Base-by-base conservation (phyloP, 139 green algal species). In the Haematococcus sp. region DNA sequence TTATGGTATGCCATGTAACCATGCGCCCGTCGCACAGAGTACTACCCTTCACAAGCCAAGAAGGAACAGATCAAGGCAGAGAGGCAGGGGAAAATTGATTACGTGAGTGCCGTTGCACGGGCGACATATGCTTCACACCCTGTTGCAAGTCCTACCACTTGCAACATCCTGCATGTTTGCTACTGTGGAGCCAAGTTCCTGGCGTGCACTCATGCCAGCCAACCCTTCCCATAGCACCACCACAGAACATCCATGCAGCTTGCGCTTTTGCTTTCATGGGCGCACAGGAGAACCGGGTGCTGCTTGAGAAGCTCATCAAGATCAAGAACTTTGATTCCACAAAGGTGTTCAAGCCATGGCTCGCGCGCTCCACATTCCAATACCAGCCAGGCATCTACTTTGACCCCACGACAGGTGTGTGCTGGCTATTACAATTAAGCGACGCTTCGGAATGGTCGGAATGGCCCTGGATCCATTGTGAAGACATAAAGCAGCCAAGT, bases 271-370 rank as follows among this genome's bases (percentile, higher is more conserved):
- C n/a, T n/a, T n/a, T n/a, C n/a, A n/a, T n/a, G n/a, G n/a, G 54
- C 54, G 19, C 54, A 61, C 75, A 81, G 76, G 76, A 76, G 35
- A 81, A 81, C 54, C 46, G 40, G 20, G 72, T 81, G 20, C 52
- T 81, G 52, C 70, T 81, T 4, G 69, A 81, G 31, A 81, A 75
- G 40, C 74, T 81, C 61, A 73, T 81, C 27, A 59, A 60, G 46
- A 81, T 81, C 63, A 81, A 81, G 54, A 73, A 75, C 35, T 72
- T 72, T 27, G 66, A 72, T 27, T 46, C 25, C 30, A 68, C 32
- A 66, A 80, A 70, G 74, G 68, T 58, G 60, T 77, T 81, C 63
- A 61, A 64, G 52, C 76, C 76, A 4, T 81, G 69, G 69, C 74
- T 73, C 1, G 76, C 76, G 0, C 76, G 76, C 27, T 76, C 69